These are phyloP conservation scores for Cladosporium sphaerospermum DNA, from an alignment of 2,329 filamentous ascomycete species.

Conservation along the genomic window DNA sequence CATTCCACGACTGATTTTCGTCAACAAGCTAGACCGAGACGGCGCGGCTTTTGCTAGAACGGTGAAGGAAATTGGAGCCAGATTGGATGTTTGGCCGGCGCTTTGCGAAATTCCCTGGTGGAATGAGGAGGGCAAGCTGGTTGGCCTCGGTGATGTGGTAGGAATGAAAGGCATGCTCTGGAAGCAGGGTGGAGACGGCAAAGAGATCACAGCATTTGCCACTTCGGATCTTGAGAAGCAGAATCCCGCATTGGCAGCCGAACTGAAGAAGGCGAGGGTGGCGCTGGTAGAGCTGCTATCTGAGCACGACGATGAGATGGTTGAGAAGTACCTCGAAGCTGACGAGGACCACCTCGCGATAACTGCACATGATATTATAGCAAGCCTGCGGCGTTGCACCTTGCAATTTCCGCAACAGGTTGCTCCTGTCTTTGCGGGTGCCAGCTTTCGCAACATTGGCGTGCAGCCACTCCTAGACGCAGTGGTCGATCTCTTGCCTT, in stretches of 20 bases:
- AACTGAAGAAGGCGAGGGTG: slow-evolving; percentile 68
- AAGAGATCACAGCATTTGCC: slow-evolving; percentile 44
- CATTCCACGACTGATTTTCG: slow-evolving; percentile 74
- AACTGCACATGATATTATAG: slow-evolving; percentile 58
- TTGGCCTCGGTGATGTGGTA: slow-evolving; percentile 79
- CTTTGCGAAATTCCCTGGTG: slow-evolving; percentile 97
- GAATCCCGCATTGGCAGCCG: slow-evolving; percentile 50
- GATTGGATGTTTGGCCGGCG: slow-evolving; percentile 77
- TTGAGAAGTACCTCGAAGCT: slow-evolving; percentile 75
- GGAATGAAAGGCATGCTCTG: slow-evolving; percentile 70
- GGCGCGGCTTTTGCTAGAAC: slow-evolving; percentile 78
- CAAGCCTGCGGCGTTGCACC: slow-evolving; percentile 68
- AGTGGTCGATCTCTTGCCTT: slow-evolving; percentile 79
- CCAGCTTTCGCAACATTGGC: slow-evolving; percentile 89
- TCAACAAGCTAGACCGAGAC: slow-evolving; percentile 81
- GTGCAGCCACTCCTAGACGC: slow-evolving; percentile 88
- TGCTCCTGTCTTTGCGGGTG: slow-evolving; percentile 83
- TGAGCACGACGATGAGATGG: slow-evolving; percentile 79
- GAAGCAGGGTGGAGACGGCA: slow-evolving; percentile 60
- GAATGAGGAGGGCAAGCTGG: slow-evolving; percentile 64
- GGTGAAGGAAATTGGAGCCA: slow-evolving; percentile 74
- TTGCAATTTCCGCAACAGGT: slow-evolving; percentile 62
- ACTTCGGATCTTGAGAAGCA: slow-evolving; percentile 48
- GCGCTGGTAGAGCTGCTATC: slow-evolving; percentile 78
- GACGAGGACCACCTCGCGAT: slow-evolving; percentile 68